Evolutionary conservation across 768 basidiomycete species (phyloP).

Genomic region (Leccinellum rugosiceps): DNA sequence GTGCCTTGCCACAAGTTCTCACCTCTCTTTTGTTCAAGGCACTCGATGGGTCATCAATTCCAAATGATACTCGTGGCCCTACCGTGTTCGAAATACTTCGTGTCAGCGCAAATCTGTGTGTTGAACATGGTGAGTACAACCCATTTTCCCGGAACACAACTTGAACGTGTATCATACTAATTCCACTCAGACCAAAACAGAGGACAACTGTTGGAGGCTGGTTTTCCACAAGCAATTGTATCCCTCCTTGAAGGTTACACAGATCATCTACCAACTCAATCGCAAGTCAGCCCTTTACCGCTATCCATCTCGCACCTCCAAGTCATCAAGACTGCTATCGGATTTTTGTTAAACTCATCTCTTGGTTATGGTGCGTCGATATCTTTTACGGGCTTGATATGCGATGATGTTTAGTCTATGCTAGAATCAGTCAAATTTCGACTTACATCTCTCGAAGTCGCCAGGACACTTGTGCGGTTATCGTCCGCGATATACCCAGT

Average conservation of each 20-base stretch:
- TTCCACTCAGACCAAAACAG: conserved; percentile 65
- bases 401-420: conserved; percentile 2
- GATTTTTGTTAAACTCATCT: conserved; percentile 74
- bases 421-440: conserved; percentile 70
- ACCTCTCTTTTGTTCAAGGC: conserved; percentile 57
- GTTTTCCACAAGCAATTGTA: conserved; percentile 64
- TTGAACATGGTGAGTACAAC: conserved; percentile 65
- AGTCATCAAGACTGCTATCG: conserved; percentile 73
- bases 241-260: conserved; percentile 66
- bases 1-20: conserved; percentile 61
- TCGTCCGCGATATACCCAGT: conserved; percentile 71
- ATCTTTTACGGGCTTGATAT: background rate
- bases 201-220: conserved; percentile 63
- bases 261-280: conserved; percentile 39
- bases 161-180: conserved; percentile 4
- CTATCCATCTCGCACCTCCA: conserved; percentile 63
- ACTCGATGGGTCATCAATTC: conserved; percentile 46
- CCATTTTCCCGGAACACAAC: background rate
- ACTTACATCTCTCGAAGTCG: conserved; percentile 66
- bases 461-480: conserved; percentile 64
- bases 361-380: conserved; percentile 64
- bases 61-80: conserved; percentile 43
- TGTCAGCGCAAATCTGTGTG: conserved; percentile 79
- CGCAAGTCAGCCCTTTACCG: conserved; percentile 41
- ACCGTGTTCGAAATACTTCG: conserved; percentile 69